phyloP scores from a whole-genome alignment of 495 filamentous ascomycete species.

The Neurospora intermedia region DNA sequence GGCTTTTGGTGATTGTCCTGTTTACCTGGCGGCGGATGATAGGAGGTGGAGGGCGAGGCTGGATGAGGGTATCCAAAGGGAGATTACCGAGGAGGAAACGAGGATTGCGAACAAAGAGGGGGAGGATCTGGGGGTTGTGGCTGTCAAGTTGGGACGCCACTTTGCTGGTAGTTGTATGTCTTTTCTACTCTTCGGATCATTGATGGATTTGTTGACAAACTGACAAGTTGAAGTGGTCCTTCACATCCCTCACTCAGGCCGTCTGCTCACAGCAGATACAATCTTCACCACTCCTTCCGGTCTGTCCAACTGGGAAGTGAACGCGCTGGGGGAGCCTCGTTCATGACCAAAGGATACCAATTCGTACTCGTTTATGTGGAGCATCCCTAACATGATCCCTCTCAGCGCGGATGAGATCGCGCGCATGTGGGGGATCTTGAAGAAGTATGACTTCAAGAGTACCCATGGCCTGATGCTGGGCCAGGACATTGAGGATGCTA shows the following conservation, averaged over 20 bases:
- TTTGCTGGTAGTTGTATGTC: constrained; percentile 50
- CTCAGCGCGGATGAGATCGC: constrained; percentile 45
- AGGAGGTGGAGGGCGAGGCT: constrained; percentile 39
- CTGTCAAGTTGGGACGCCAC: constrained; percentile 60
- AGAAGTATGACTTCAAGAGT: constrained; percentile 47
- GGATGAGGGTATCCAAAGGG: constrained; percentile 16
- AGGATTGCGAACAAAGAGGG: constrained; percentile 24
- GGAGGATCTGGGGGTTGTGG: constrained; percentile 43
- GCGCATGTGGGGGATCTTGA: constrained; percentile 42
- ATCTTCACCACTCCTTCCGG: constrained; percentile 54
- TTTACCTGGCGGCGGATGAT: constrained; percentile 55
- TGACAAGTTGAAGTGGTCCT: constrained; percentile 32
- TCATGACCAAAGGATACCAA: constrained; percentile 45
- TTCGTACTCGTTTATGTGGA: constrained; percentile 67
- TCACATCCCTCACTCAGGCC: constrained; percentile 36
- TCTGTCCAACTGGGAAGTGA: constrained; percentile 27
- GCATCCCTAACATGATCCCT: constrained; percentile 71
- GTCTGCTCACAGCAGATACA: constrained; percentile 61
- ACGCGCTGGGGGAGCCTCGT: constrained; percentile 22
- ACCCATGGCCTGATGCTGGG: constrained; percentile 57
- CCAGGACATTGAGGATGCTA: constrained; percentile 43
- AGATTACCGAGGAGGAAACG: constrained; percentile 22
- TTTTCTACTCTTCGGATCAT: too few relatives aligned
- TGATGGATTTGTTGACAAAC: not conserved
- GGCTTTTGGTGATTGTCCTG: constrained; percentile 45